Evolutionary conservation across 139 green algal genomes (phyloP), one percentile per base, ranked within the genome.

Genomic region (Chlorella vulgaris): DNA sequence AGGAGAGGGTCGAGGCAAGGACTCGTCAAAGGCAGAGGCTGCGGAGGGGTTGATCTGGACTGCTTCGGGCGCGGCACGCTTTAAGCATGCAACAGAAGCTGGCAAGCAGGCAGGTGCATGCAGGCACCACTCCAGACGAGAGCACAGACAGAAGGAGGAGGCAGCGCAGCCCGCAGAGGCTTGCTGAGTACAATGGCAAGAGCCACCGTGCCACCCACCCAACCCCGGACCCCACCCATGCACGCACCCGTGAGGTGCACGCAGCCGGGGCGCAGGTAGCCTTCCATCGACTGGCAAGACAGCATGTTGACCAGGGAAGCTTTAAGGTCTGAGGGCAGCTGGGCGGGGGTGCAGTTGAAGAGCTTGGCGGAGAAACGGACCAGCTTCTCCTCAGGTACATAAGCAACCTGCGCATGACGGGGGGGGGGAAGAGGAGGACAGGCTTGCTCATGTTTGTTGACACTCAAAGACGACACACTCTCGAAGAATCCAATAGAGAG

Each of bases 181-280:
- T n/a, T n/a, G n/a, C n/a, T n/a, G n/a, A n/a, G n/a, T n/a, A n/a
- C n/a, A n/a, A n/a, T n/a, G n/a, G n/a, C 61, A 4, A 8, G 21
- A 24, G 29, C 63, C 29, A n/a, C 29, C 33, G 10, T 3, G 29
- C 63, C 33, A 6, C 63, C 31, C 31, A 43, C 63, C 31, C 31
- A 5, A 5, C 8, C 15, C 55, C 42, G 69, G 76, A 8, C 31
- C 40, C 53, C 33, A 42, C 63, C 69, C 71, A 39, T 13, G 26
- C 19, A 15, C 31, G 50, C 35, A 39, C 68, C 63, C 0, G 88
- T 91, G 53, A 97, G 73, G 85, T 93, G 87, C n/a, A 96, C 89
- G 77, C 92, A 97, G 51, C 93, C 93, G 2, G 93, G 93, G 39
- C 89, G 80, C 75, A 97, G 96, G 84, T 89, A 91, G 24, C 88